A percentile compares a stretch with the other conserved stretches of the same genome.
phyloP scores from a whole-genome alignment of 495 filamentous ascomycete genomes.

The Penicillium bovifimosum region DNA sequence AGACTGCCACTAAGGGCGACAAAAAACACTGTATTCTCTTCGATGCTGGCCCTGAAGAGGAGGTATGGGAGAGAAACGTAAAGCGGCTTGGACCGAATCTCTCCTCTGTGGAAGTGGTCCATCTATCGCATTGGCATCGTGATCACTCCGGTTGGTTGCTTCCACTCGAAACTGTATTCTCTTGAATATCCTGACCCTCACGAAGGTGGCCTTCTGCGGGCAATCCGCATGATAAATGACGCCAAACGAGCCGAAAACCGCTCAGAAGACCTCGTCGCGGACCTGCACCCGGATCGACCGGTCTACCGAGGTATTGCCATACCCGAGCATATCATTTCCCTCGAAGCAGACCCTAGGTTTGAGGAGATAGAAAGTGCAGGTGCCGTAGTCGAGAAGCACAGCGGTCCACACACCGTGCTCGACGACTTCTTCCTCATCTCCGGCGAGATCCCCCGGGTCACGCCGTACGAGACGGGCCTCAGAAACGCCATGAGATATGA shows the following conservation, averaged over 20 bases:
- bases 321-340: constrained; percentile 39
- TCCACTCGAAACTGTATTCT: neutral
- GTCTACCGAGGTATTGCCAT: constrained; percentile 48
- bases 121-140: constrained; percentile 68
- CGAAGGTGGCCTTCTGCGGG: constrained; percentile 44
- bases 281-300: constrained; percentile 53
- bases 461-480: constrained; percentile 50
- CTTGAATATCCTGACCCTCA: neutral
- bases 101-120: constrained; percentile 65
- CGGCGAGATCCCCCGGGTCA: constrained; percentile 52
- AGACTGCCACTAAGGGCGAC: constrained; percentile 51
- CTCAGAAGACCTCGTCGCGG: constrained; percentile 34
- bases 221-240: constrained; percentile 44
- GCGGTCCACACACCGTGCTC: constrained; percentile 45
- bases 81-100: constrained; percentile 45
- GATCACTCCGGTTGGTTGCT: constrained; percentile 47
- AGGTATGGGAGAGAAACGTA: constrained; percentile 51
- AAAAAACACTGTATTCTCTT: constrained; percentile 52
- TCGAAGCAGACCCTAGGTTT: constrained; percentile 56
- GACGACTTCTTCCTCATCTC: constrained; percentile 54
- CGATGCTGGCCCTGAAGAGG: constrained; percentile 54
- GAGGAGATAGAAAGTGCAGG: constrained; percentile 46
- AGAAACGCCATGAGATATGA: constrained; percentile 44
- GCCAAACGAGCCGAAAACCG: constrained; percentile 34
- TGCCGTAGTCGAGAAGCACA: constrained; percentile 38